Conservation (phyloP, 176 grass and related monocot species). For the Bromus sterilis region DNA sequence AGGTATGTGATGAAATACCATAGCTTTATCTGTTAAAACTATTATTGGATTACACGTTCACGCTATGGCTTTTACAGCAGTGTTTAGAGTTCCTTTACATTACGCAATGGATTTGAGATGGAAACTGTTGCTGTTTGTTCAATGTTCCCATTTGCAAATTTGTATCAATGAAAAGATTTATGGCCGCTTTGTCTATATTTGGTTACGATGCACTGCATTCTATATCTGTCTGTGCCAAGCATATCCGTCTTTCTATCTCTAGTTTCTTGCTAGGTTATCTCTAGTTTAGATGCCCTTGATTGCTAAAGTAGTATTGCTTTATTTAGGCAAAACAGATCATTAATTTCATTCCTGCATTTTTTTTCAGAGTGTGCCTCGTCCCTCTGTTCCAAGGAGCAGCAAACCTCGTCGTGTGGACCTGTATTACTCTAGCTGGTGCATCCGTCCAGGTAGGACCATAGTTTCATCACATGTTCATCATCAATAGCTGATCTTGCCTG, state of each 20-base stretch:
- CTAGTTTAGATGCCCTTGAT: not conserved
- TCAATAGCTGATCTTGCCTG: not conserved
- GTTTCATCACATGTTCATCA: not conserved
- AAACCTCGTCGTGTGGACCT: constrained; percentile 93
- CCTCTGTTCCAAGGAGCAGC: constrained; percentile 54
- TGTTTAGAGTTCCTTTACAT: not conserved
- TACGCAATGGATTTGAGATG: not conserved
- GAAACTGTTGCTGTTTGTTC: not conserved
- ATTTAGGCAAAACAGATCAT: not conserved
- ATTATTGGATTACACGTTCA: not conserved
- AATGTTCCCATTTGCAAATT: not conserved
- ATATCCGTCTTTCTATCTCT: not conserved
- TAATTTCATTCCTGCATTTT: not conserved
- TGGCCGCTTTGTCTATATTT: not conserved
- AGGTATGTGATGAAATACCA: constrained; percentile 26
- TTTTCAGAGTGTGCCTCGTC: constrained; percentile 67
- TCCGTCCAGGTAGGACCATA: constrained; percentile 62
- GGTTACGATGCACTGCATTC: not conserved
- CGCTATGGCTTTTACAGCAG: not conserved
- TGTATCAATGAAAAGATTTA: not conserved
- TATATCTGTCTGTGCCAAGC: not conserved
- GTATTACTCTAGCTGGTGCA: constrained; percentile 99
- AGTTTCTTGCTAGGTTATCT: not conserved
- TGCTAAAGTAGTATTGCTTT: not conserved
- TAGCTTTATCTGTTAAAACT: not conserved